Evolutionary conservation across 352 stramenopile species (phyloP).

Genomic region (Phytophthora vignae): DNA sequence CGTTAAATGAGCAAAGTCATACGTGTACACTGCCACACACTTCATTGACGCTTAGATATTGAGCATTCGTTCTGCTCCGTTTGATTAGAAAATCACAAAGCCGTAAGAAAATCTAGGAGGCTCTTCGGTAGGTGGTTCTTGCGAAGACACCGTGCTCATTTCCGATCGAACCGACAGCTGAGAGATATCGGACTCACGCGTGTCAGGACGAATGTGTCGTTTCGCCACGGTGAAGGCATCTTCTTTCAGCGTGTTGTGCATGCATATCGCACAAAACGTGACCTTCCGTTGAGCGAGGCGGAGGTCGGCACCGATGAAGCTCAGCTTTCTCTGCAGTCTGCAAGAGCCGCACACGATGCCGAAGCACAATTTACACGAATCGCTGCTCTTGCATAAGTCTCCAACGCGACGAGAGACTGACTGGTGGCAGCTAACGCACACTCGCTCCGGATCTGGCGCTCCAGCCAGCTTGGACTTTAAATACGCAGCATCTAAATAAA

Average conservation of each 20-base stretch:
- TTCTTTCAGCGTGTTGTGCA: background rate
- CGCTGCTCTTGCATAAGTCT: conserved; percentile 7
- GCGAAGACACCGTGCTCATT: background rate
- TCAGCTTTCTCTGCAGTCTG: background rate
- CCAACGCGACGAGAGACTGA: background rate
- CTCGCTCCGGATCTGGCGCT: background rate
- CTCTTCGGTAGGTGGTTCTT: background rate
- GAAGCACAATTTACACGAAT: conserved; percentile 17
- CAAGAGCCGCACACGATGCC: conserved; percentile 15
- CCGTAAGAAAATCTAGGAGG: background rate
- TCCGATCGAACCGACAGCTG: background rate
- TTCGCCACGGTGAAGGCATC: background rate
- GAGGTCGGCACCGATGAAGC: background rate
- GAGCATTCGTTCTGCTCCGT: background rate
- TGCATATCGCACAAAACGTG: background rate
- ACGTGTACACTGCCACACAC: no score
- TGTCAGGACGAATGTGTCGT: background rate
- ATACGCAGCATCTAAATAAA: conserved; percentile 2
- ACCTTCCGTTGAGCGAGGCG: background rate
- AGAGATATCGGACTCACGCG: background rate
- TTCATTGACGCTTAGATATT: background rate
- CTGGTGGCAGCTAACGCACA: background rate
- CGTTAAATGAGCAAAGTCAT: no score
- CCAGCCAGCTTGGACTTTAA: background rate
- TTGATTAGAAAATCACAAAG: background rate